Evolutionary conservation across 2,329 filamentous ascomycete species (phyloP).

Genomic region (Aspergillus unguis): DNA sequence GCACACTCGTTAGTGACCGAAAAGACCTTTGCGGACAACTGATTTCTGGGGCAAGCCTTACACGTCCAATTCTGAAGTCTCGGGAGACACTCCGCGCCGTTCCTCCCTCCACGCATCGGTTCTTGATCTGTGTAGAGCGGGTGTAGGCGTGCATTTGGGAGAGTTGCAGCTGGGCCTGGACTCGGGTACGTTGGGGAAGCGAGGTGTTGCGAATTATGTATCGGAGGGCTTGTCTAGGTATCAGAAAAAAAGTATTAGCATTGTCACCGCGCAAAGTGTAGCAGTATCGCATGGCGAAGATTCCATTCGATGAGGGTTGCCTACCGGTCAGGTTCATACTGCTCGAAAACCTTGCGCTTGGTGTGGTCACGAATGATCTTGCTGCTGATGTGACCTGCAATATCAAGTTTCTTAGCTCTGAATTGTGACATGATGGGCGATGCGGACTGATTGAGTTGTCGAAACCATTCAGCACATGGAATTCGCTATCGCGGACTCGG

Average conservation of each 20-base stretch:
- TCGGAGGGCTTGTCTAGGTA: slow-evolving; percentile 75
- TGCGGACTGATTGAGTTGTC: background rate
- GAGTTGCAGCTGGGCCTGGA: slow-evolving; percentile 88
- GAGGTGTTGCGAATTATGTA: slow-evolving; percentile 93
- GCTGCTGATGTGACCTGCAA: slow-evolving; percentile 83
- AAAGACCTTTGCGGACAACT: no score
- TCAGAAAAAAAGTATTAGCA: background rate
- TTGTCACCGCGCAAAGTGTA: background rate
- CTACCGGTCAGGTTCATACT: slow-evolving; percentile 84
- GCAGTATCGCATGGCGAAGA: background rate
- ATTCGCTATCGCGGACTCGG: background rate
- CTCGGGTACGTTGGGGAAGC: slow-evolving; percentile 75
- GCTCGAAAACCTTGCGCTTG: slow-evolving; percentile 88
- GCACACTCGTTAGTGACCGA: background rate
- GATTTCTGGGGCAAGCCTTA: slow-evolving; percentile 41
- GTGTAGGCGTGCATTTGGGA: slow-evolving; percentile 97
- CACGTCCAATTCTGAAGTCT: slow-evolving; percentile 87
- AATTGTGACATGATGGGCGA: slow-evolving; percentile 71
- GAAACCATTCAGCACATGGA: background rate
- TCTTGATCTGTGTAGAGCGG: slow-evolving; percentile 86
- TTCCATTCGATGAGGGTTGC: background rate
- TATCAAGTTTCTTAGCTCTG: slow-evolving; percentile 81
- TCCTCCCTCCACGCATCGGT: slow-evolving; percentile 89
- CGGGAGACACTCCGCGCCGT: slow-evolving; percentile 84
- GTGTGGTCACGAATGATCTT: slow-evolving; percentile 90